Evolutionary conservation across 2,329 filamentous ascomycete genomes (phyloP), one percentile per base, ranked within the genome.

Genomic region (Cyanodermella asteris): DNA sequence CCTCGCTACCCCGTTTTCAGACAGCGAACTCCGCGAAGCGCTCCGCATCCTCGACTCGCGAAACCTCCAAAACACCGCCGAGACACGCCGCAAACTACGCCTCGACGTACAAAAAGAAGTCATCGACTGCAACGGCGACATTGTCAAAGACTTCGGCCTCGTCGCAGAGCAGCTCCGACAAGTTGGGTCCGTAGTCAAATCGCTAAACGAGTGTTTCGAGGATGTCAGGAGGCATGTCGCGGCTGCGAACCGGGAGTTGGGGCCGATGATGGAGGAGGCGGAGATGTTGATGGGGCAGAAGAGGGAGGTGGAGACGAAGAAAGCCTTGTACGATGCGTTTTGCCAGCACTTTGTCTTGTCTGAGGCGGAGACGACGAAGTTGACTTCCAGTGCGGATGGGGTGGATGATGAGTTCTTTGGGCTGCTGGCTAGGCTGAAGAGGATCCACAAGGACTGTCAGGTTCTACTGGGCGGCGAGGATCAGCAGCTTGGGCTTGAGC

Each of bases 151-250:
- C 43, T 94, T 94, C 49, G 78, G 81, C 18, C 63, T 70, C 28
- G 80, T 97, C 34, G 78, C 82, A 16, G 77, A 90, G 72, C 84
- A 93, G 80, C 55, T 94, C 25, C 69, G 69, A 39, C 71, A 75
- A 5, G 87, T 94, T 35, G 81, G 81, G 13, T 55, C 58, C 12
- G 80, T 76, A 4, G 72, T 97, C 29, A 61, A 64, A 23, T 75
- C 60, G 35, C 55, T 94, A 17, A 91, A 91, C 42, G 60, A 63
- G 34, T 78, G 67, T 34, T 91, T 81, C 42, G 61, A 68, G 22
- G 68, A 74, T 35, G 87, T 93, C 65, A 75, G 76, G 35, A 59
- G 56, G 18, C 74, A 87, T 37, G 72, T 93, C 28, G 55, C 57
- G 7, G 59, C 69, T n/a, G 75, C 81, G 16, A 76, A 76, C 36